Base-by-base conservation (phyloP, 768 basidiomycete species). In the Heimioporus sp. region DNA sequence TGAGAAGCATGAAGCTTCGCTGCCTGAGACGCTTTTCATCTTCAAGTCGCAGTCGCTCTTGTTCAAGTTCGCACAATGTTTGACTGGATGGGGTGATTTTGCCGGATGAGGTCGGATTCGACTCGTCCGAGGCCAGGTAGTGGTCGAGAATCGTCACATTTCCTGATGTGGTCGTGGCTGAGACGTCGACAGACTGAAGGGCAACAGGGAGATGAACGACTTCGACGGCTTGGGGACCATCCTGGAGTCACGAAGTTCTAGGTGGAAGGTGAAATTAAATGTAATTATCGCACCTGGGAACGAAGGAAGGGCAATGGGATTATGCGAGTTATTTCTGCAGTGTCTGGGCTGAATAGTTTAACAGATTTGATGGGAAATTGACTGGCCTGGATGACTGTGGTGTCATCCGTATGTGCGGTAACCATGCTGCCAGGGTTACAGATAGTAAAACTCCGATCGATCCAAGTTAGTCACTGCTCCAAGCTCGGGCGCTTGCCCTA, bases 21-120 rank as follows among this genome's bases (percentile, higher is more conserved):
- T 63, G 52, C 42, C 61, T 60, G 47, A 63, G 36, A 3, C 51
- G 46, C 19, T 21, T 53, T 42, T 64, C 64, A 10, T 65, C 54
- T 46, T 47, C 37, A 10, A 65, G 45, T 24, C 52, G 54, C 34
- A 46, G 35, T 21, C 43, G 53, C 17, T 64, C 58, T 10, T 24
- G 16, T 35, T 44, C 46, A 10, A 63, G 44, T n/a, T 53, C 58
- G 13, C 37, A 37, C 20, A 56, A 39, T 9, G 21, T 19, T 13
- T 41, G 32, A 31, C 49, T 63, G 17, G 51, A 49, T 9, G 17
- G n/a, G 11, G 28, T 4, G 24, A 6, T 5, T 28, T 4, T 28
- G 24, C 5, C 7, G 16, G 1, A 7, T 4, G 28, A 30, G 21
- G 21, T 24, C 21, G 24, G 24, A 28, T 43, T 9, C 30, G 16